Conservation (phyloP, 148 eudicot species). For the Polygonum maritimum region DNA sequence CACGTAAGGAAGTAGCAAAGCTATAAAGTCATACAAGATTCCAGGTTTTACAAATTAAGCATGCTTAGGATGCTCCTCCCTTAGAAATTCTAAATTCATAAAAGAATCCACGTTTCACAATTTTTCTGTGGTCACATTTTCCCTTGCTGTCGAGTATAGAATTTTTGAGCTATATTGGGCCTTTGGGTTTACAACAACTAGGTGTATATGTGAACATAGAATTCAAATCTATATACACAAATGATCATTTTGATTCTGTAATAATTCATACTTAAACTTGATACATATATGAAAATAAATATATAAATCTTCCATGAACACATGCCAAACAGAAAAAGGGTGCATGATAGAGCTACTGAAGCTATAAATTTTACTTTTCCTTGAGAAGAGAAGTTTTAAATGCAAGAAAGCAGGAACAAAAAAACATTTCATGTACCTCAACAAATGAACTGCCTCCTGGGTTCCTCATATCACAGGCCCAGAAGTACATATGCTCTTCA, state of each 20-base stretch:
- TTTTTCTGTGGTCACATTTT: neutral
- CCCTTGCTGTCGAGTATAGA: neutral
- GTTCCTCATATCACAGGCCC: conserved; percentile 97
- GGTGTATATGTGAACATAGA: neutral
- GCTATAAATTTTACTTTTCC: neutral
- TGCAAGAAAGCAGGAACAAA: neutral
- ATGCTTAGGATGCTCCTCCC: neutral
- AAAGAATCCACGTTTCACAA: too few relatives aligned
- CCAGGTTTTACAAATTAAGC: too few relatives aligned
- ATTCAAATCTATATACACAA: neutral
- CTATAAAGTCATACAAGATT: too few relatives aligned
- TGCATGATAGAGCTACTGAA: neutral
- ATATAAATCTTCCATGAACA: neutral
- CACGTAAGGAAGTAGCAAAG: neutral
- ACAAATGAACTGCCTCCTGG: conserved; percentile 98
- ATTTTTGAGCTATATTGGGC: neutral
- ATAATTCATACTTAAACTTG: neutral
- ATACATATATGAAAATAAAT: neutral
- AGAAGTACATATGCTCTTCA: conserved; percentile 64
- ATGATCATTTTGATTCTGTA: neutral
- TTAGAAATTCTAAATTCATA: neutral
- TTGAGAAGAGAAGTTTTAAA: conserved; percentile 1
- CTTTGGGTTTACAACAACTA: neutral
- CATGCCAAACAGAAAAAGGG: neutral
- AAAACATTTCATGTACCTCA: conserved; percentile 42